Conservation (phyloP, 768 basidiomycete species). For the Imleria badia region DNA sequence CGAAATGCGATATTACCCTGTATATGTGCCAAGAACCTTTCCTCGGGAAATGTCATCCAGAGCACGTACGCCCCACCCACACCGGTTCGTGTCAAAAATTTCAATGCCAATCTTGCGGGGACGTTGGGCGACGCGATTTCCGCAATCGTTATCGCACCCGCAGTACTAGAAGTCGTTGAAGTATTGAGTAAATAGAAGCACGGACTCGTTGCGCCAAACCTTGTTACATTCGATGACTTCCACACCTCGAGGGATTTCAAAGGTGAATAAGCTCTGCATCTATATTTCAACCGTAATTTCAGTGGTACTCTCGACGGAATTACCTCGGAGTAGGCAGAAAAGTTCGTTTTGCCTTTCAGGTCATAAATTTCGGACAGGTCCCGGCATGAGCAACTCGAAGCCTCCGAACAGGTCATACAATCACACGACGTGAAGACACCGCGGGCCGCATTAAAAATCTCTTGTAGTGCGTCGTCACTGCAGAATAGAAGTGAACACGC, state of each 20-base stretch:
- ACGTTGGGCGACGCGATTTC: constrained; percentile 60
- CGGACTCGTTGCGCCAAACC: constrained; percentile 31
- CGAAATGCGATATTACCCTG: constrained; percentile 48
- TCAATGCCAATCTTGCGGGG: constrained; percentile 58
- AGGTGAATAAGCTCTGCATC: constrained; percentile 49
- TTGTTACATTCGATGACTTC: constrained; percentile 69
- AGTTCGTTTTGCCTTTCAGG: constrained; percentile 18
- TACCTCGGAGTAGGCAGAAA: constrained; percentile 47
- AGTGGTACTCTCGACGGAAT: background rate
- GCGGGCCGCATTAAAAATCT: constrained; percentile 23
- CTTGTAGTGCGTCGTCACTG: constrained; percentile 20
- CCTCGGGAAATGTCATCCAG: constrained; percentile 43
- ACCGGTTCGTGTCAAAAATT: constrained; percentile 58
- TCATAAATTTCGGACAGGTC: constrained; percentile 40
- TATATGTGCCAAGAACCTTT: constrained; percentile 65
- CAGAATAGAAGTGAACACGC: constrained; percentile 4
- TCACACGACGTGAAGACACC: constrained; percentile 45
- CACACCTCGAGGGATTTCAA: constrained; percentile 39
- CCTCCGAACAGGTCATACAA: constrained; percentile 38
- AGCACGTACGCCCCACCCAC: constrained; percentile 70
- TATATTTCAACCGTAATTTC: background rate
- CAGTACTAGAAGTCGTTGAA: constrained; percentile 39
- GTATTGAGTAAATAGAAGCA: background rate
- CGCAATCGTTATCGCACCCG: constrained; percentile 43
- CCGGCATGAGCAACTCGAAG: constrained; percentile 49